These are phyloP conservation scores for Aspergillus pseudoglaucus DNA, from an alignment of 2,329 filamentous ascomycete genomes.

Conservation along the genomic window DNA sequence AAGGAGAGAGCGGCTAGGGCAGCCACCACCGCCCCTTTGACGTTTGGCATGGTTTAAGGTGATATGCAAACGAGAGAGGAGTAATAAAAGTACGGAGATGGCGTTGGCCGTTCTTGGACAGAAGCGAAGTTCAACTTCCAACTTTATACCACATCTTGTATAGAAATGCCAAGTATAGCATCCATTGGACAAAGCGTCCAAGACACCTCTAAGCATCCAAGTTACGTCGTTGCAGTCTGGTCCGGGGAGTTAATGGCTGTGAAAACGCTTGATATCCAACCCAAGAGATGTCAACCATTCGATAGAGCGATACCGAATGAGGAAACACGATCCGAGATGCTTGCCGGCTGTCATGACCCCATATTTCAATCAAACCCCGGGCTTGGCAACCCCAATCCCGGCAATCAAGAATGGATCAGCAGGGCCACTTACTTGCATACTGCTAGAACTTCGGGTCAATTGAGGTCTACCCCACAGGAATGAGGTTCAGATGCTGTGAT, in stretches of 20 bases:
- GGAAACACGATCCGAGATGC: neutral
- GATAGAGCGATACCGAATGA: neutral
- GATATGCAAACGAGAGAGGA: neutral
- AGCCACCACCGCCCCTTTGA: conserved; percentile 19
- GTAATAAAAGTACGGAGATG: neutral
- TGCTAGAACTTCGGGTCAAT: too few species aligned
- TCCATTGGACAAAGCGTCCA: neutral
- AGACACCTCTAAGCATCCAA: neutral
- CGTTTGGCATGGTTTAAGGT: neutral
- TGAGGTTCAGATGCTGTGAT: too few species aligned
- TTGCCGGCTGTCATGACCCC: neutral
- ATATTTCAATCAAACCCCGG: neutral
- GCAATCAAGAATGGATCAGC: neutral
- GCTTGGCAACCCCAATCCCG: neutral
- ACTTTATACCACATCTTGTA: neutral
- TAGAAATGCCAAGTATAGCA: neutral
- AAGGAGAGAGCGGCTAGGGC: neutral
- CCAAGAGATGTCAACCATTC: neutral
- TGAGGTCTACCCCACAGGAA: too few species aligned
- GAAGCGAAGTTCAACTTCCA: neutral
- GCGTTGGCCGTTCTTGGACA: neutral
- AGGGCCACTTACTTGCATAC: too few species aligned
- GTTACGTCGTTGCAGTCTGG: neutral
- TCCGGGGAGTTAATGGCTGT: neutral
- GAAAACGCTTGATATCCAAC: neutral